A percentile compares a stretch with the other conserved stretches of the same genome.
These are phyloP conservation scores for Xylaria sp. DNA, from an alignment of 2,329 filamentous ascomycete genomes.

Conservation along the genomic window DNA sequence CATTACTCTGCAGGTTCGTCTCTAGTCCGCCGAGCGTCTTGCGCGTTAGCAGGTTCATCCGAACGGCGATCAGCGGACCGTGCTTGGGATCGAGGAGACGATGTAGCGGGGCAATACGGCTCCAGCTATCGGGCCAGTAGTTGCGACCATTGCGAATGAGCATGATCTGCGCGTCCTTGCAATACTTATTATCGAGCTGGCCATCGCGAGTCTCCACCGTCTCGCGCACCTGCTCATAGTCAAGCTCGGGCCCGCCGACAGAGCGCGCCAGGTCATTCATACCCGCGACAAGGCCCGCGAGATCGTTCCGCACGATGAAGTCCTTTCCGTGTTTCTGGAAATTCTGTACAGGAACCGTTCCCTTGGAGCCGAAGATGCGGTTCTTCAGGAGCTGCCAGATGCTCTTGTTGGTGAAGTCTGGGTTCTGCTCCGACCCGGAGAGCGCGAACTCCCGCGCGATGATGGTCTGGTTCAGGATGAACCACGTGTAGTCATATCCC, in stretches of 20 bases:
- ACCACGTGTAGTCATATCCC: conserved; percentile 72
- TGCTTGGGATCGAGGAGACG: conserved; percentile 63
- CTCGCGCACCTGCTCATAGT: conserved; percentile 55
- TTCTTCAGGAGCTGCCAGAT: conserved; percentile 61
- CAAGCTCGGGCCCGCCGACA: conserved; percentile 59
- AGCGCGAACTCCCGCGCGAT: conserved; percentile 70
- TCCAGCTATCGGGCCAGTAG: conserved; percentile 64
- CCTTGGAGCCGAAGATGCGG: conserved; percentile 62
- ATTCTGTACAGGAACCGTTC: conserved; percentile 64
- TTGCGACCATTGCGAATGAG: conserved; percentile 65
- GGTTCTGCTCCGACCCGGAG: conserved; percentile 72
- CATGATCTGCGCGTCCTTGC: conserved; percentile 71
- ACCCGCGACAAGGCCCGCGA: conserved; percentile 63
- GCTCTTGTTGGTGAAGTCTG: conserved; percentile 67
- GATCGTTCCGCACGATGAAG: conserved; percentile 67
- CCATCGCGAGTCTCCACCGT: conserved; percentile 63
- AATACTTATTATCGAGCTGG: conserved; percentile 65
- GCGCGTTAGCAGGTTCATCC: conserved; percentile 68
- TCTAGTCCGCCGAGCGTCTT: conserved; percentile 70
- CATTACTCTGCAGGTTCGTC: conserved; percentile 66
- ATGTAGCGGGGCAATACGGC: conserved; percentile 64
- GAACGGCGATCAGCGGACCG: conserved; percentile 68
- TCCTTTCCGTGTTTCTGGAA: conserved; percentile 68
- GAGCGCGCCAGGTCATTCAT: conserved; percentile 67
- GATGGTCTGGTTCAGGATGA: conserved; percentile 67